Evolutionary conservation across 495 filamentous ascomycete species (phyloP).

Genomic region (Aspergillus carlsbadensis): DNA sequence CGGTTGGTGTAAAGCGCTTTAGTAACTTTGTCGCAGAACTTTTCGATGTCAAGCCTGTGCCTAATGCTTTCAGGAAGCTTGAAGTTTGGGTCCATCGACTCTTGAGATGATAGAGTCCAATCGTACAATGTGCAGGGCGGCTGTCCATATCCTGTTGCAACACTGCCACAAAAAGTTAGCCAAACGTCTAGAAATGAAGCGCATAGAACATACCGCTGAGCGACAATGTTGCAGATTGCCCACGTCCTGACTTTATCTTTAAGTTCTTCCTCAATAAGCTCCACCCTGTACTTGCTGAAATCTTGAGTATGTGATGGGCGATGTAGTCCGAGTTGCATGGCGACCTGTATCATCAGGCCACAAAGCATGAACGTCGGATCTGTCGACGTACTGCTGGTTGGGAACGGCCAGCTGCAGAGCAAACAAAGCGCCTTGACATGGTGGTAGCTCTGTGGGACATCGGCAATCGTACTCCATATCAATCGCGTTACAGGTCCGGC

Average conservation of each 20-base stretch:
- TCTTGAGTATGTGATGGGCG: slow-evolving; percentile 87
- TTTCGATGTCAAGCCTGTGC: slow-evolving; percentile 72
- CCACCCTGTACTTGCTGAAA: slow-evolving; percentile 78
- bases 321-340: slow-evolving; percentile 87
- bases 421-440: slow-evolving; percentile 90
- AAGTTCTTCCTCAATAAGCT: slow-evolving; percentile 81
- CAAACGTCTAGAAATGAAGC: not conserved
- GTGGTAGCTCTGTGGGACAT: slow-evolving; percentile 81
- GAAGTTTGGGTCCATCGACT: slow-evolving; percentile 63
- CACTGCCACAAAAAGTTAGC: slow-evolving; percentile 41
- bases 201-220: slow-evolving; percentile 60
- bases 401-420: slow-evolving; percentile 88
- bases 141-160: slow-evolving; percentile 88
- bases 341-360: slow-evolving; percentile 90
- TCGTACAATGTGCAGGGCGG: slow-evolving; percentile 87
- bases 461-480: slow-evolving; percentile 78
- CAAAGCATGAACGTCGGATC: slow-evolving; percentile 90
- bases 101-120: slow-evolving; percentile 70
- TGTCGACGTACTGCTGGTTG: slow-evolving; percentile 78
- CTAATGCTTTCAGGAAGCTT: slow-evolving; percentile 65
- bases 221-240: slow-evolving; percentile 90
- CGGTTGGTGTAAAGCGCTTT: slow-evolving; percentile 80
- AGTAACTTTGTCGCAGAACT: slow-evolving; percentile 83
- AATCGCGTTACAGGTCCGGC: slow-evolving; percentile 70
- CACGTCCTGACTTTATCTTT: slow-evolving; percentile 84